Evolutionary conservation across 768 basidiomycete species (phyloP).

Genomic region (Boletellus emodensis): DNA sequence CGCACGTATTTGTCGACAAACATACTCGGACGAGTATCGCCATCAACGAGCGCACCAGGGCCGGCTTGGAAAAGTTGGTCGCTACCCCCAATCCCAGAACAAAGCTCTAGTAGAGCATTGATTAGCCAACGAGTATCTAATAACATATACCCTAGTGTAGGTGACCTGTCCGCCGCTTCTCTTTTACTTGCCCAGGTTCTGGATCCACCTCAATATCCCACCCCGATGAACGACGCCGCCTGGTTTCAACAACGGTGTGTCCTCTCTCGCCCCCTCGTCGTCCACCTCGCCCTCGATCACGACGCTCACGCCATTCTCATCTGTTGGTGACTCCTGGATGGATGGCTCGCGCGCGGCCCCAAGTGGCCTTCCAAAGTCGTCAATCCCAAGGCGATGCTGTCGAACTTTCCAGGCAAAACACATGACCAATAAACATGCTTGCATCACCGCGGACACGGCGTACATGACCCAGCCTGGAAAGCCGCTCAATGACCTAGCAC

Average conservation of each 20-base stretch:
- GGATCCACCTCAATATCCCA: slow-evolving; percentile 24
- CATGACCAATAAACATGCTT: slow-evolving; percentile 75
- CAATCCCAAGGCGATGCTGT: slow-evolving; percentile 69
- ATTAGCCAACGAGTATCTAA: not conserved
- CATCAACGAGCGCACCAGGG: slow-evolving; percentile 41
- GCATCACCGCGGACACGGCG: slow-evolving; percentile 79
- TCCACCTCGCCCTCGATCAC: slow-evolving; percentile 18
- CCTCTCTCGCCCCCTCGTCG: slow-evolving; percentile 10
- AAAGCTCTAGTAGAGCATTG: slow-evolving; percentile 20
- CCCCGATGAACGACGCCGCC: slow-evolving; percentile 17
- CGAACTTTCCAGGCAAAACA: slow-evolving; percentile 83
- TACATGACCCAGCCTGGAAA: slow-evolving; percentile 73
- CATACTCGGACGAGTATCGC: slow-evolving; percentile 50
- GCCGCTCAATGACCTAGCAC: too few species aligned
- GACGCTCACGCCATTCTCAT: slow-evolving; percentile 14
- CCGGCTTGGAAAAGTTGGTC: slow-evolving; percentile 38
- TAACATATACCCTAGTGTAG: not conserved
- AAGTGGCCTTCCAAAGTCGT: slow-evolving; percentile 81
- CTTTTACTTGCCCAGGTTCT: slow-evolving; percentile 14
- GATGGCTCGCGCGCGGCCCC: not conserved
- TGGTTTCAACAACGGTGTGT: slow-evolving; percentile 23
- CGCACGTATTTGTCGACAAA: slow-evolving; percentile 79
- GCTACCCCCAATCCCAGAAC: not conserved
- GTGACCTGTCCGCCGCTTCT: not conserved
- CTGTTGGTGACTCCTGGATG: not conserved